Conservation (phyloP, 208 protist genomes). For the Trypanosoma rangeli region DNA sequence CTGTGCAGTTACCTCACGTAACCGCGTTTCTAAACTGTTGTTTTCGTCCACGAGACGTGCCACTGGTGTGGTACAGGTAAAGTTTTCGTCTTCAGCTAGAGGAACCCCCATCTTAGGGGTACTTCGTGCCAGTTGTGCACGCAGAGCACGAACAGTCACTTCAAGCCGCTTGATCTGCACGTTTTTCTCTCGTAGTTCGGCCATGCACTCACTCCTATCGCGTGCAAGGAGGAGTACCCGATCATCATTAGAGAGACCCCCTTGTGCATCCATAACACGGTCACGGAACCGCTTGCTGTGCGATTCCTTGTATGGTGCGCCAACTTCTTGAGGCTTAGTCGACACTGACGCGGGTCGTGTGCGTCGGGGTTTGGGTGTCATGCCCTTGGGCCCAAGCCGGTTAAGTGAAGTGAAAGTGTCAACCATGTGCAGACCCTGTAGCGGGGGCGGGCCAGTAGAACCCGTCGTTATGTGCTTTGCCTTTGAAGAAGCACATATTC, state of each 20-base stretch:
- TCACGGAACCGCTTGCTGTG: constrained; percentile 25
- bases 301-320: constrained; percentile 16
- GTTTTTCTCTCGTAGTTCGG: constrained; percentile 34
- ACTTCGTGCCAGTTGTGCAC: constrained; percentile 16
- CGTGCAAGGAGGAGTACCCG: constrained; percentile 12
- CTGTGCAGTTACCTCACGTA: constrained; percentile 33
- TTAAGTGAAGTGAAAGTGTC: neutral
- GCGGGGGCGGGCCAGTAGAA: neutral
- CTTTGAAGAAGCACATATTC: neutral
- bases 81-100: neutral
- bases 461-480: no score
- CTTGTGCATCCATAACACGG: constrained; percentile 11
- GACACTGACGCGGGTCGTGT: neutral
- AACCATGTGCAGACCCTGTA: neutral
- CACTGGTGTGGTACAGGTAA: neutral
- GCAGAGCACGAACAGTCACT: constrained; percentile 36
- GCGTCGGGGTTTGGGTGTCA: neutral
- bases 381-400: no score
- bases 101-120: neutral
- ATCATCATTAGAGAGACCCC: constrained; percentile 12
- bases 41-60: constrained; percentile 21
- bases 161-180: constrained; percentile 37
- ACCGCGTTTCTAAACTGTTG: constrained; percentile 30
- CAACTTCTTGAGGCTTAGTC: neutral
- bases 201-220: constrained; percentile 21